phyloP scores from a whole-genome alignment of 2,329 filamentous ascomycete genomes.

The Massarina eburnea region DNA sequence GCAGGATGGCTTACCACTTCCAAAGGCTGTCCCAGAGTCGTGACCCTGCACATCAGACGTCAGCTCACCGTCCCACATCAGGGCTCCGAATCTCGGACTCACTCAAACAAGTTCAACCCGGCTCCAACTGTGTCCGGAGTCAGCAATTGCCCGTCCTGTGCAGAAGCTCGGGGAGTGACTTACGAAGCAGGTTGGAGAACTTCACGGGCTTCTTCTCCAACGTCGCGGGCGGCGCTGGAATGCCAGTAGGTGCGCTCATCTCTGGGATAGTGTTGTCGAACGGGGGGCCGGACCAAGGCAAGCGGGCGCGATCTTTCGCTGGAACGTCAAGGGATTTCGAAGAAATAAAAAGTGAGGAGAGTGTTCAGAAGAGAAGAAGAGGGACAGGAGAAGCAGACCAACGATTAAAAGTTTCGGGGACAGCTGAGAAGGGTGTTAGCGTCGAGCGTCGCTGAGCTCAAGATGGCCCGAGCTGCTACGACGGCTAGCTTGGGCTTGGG shows the following conservation, averaged over 20 bases:
- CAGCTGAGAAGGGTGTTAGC: not conserved
- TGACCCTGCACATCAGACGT: constrained; percentile 54
- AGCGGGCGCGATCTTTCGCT: constrained; percentile 81
- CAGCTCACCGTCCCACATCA: constrained; percentile 6
- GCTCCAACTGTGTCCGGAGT: constrained; percentile 65
- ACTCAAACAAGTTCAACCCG: constrained; percentile 94
- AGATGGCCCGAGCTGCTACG: constrained; percentile 1
- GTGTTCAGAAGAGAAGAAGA: not conserved
- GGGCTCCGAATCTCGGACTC: constrained; percentile 35
- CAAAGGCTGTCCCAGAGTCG: constrained; percentile 64
- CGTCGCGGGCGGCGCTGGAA: constrained; percentile 54
- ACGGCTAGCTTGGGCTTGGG: too few relatives aligned
- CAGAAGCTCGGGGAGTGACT: constrained; percentile 32
- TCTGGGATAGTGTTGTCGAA: constrained; percentile 49
- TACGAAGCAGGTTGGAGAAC: constrained; percentile 94
- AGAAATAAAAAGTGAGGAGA: constrained; percentile 7
- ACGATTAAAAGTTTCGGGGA: constrained; percentile 4
- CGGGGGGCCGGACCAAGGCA: constrained; percentile 98
- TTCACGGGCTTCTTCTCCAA: constrained; percentile 99
- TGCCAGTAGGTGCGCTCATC: constrained; percentile 54
- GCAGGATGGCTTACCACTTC: constrained; percentile 57
- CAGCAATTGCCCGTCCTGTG: constrained; percentile 17
- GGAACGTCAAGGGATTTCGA: constrained; percentile 7
- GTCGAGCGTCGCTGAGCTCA: not conserved
- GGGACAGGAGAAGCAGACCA: not conserved